These are phyloP conservation scores for Saccharomycopsis fermentans DNA, from an alignment of 805 yeast genomes.

Conservation along the genomic window DNA sequence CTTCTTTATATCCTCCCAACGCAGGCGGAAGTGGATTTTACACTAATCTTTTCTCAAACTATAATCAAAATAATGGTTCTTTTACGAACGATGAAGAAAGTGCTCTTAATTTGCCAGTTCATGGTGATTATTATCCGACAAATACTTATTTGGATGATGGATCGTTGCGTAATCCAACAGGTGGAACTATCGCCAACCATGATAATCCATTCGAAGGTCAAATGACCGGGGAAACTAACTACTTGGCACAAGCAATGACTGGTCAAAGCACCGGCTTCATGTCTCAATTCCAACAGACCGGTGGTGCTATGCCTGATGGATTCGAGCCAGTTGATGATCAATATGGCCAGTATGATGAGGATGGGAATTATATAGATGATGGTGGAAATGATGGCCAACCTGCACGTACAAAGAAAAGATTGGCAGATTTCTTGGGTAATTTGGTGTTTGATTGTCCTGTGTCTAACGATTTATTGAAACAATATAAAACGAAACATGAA, in stretches of 20 bases:
- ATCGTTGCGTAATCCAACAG: constrained; percentile 5
- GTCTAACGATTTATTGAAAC: constrained; percentile 51
- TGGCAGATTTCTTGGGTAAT: constrained; percentile 41
- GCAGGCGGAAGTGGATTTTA: constrained; percentile 14
- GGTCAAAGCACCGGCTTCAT: constrained; percentile 4
- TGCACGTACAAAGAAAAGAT: constrained; percentile 13
- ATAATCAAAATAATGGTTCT: constrained; percentile 9
- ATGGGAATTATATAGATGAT: constrained; percentile 10
- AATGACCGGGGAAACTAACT: constrained; percentile 14
- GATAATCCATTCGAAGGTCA: constrained; percentile 18
- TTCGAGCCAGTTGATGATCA: neutral
- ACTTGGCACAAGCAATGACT: constrained; percentile 7
- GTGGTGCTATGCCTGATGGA: neutral
- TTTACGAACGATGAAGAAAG: constrained; percentile 12
- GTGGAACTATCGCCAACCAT: constrained; percentile 4
- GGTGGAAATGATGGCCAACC: constrained; percentile 1
- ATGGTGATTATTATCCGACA: constrained; percentile 18
- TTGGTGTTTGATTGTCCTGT: constrained; percentile 86
- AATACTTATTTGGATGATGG: constrained; percentile 16
- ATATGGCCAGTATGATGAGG: constrained; percentile 12
- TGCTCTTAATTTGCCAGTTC: constrained; percentile 14
- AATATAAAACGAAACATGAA: constrained; percentile 30
- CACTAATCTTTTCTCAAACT: constrained; percentile 14
- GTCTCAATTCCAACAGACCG: constrained; percentile 1
- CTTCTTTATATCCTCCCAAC: constrained; percentile 17